Evolutionary conservation across 1,284 basidiomycete species (phyloP).

Genomic region (Ustilago trichophora): DNA sequence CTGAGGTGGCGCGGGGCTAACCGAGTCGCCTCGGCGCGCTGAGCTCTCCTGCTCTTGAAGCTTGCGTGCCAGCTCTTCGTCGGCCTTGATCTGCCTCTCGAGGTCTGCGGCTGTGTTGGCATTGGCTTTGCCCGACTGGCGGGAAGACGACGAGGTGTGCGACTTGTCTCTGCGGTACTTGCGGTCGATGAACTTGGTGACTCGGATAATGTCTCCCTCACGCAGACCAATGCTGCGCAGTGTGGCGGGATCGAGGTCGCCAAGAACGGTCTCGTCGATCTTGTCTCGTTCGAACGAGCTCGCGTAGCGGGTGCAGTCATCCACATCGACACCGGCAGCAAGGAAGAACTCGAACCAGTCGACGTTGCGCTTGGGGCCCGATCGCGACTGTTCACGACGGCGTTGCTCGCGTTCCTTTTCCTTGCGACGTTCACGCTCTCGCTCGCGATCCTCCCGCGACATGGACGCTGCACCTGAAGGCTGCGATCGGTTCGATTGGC

Average conservation of each 20-base stretch:
- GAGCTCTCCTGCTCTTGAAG: conserved; percentile 81
- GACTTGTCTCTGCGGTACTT: conserved; percentile 51
- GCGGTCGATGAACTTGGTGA: conserved; percentile 73
- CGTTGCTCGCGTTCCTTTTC: conserved; percentile 55
- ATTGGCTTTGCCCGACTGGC: conserved; percentile 33
- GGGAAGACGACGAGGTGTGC: conserved; percentile 20
- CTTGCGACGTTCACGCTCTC: conserved; percentile 55
- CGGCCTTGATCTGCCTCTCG: conserved; percentile 69
- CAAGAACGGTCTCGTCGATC: conserved; percentile 90
- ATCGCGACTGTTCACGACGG: conserved; percentile 34
- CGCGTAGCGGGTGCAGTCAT: conserved; percentile 96
- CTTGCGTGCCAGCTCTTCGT: conserved; percentile 82
- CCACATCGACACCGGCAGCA: conserved; percentile 91
- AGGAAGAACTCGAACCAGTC: conserved; percentile 99
- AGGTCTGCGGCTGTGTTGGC: conserved; percentile 42
- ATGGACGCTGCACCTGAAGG: conserved; percentile 9
- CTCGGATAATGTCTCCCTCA: conserved; percentile 97
- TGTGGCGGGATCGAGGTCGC: conserved; percentile 86
- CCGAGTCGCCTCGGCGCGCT: conserved; percentile 48
- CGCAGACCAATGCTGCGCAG: conserved; percentile 90
- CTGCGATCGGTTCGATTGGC: conserved; percentile 28
- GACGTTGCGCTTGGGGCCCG: conserved; percentile 55
- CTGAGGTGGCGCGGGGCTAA: conserved; percentile 73
- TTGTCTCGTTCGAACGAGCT: conserved; percentile 91
- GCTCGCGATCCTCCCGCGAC: conserved; percentile 33